These are phyloP conservation scores for Trichoderma arundinaceum DNA, from an alignment of 2,329 filamentous ascomycete genomes.

Conservation along the genomic window DNA sequence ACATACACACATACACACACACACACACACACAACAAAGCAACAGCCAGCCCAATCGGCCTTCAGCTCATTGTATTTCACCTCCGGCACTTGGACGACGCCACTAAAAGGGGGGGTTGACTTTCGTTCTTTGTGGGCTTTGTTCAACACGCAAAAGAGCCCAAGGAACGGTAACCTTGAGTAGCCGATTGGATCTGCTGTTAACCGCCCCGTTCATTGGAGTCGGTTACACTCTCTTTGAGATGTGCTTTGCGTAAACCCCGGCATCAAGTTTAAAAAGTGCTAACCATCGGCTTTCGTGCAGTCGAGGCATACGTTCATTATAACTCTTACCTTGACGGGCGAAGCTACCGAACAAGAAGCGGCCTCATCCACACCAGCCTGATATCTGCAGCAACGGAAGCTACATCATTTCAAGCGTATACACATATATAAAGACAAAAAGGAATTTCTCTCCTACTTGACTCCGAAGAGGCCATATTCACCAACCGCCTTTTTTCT, in stretches of 20 bases:
- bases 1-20: slow-evolving; percentile 9
- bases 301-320: slow-evolving; percentile 16
- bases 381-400: slow-evolving; percentile 1
- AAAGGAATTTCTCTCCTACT: not conserved
- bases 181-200: slow-evolving; percentile 18
- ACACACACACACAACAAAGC: slow-evolving; percentile 17
- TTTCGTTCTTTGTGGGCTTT: slow-evolving; percentile 14
- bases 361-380: not conserved
- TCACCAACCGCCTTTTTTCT: not conserved
- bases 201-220: slow-evolving; percentile 16
- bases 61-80: slow-evolving; percentile 3
- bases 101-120: not conserved
- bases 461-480: not conserved
- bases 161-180: slow-evolving; percentile 11
- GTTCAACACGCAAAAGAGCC: slow-evolving; percentile 11
- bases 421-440: slow-evolving; percentile 10
- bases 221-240: slow-evolving; percentile 8
- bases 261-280: slow-evolving; percentile 4
- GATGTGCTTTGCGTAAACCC: slow-evolving; percentile 8
- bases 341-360: slow-evolving; percentile 14
- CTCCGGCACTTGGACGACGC: slow-evolving; percentile 14
- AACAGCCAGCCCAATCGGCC: slow-evolving; percentile 10
- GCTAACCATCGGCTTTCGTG: slow-evolving; percentile 18
- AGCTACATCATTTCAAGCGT: not conserved
- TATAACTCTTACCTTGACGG: slow-evolving; percentile 1